These are phyloP conservation scores for Sporothrix protearum DNA, from an alignment of 2,329 filamentous ascomycete genomes.

Conservation along the genomic window DNA sequence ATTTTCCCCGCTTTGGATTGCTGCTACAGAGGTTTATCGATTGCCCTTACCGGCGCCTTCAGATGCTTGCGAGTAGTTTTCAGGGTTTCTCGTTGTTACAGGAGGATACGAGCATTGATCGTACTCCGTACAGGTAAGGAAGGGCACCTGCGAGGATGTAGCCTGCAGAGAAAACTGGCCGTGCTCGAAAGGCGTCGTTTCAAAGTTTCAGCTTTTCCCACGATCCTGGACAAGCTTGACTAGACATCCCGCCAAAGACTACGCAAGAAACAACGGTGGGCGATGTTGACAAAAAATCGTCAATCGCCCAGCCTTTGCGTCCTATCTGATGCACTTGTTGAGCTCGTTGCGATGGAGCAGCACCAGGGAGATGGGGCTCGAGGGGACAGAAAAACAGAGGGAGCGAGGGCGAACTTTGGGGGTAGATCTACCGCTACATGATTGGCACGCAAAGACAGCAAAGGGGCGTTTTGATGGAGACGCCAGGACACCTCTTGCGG, in stretches of 20 bases:
- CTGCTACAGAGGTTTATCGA: background rate
- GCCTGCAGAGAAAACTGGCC: background rate
- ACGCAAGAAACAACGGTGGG: background rate
- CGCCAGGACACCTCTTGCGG: background rate
- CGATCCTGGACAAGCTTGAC: background rate
- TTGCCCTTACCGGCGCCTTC: background rate
- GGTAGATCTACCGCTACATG: background rate
- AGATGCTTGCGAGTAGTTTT: background rate
- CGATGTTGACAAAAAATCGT: background rate
- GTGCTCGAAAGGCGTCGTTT: conserved; percentile 10
- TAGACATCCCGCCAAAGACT: background rate
- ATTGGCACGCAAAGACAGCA: background rate
- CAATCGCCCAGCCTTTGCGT: conserved; percentile 6
- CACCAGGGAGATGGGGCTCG: background rate
- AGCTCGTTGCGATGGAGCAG: background rate
- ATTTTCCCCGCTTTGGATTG: background rate
- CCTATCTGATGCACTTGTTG: background rate
- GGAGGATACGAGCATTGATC: background rate
- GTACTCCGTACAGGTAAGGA: too few relatives aligned
- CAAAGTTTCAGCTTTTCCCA: conserved; percentile 7
- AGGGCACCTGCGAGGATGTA: background rate
- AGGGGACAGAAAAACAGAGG: background rate
- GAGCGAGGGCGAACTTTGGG: background rate
- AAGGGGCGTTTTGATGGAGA: background rate
- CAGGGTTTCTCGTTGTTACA: background rate